Evolutionary conservation across 75 land plant genomes (phyloP), one percentile per base, ranked within the genome.

Genomic region (Picea glauca): DNA sequence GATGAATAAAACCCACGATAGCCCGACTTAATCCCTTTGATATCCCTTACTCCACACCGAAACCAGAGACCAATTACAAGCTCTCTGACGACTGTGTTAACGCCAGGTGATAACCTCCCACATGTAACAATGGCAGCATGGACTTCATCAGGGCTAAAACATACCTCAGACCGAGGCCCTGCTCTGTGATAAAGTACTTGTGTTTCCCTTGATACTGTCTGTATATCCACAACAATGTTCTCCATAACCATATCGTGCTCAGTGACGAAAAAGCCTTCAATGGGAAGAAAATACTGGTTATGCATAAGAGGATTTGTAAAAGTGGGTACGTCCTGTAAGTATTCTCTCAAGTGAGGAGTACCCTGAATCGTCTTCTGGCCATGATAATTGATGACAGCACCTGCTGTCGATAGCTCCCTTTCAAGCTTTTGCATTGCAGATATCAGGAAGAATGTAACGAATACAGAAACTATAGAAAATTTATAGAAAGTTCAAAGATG

Each of bases 71-170:
- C 96, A n/a, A 83, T 81, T 23, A 88, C 89, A n/a, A 95, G 82
- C 91, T 95, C 96, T 63, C 96, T 86, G 73, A 95, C 90, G 43
- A 95, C 98, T 13, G 96, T 91, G 67, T 93, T 95, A 63, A 91
- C n/a, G 33, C 98, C 98, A 50, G 98, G 98, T 78, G 96, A 95
- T 6, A 95, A 81, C 14, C 98, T 96, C 3, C 98, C 98, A 81
- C 98, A 95, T 23, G 93, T 93, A 40, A 95, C 98, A 68, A 95
- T 95, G 12, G 93, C 98, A 38, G 89, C 98, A 12, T 78, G 72
- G 30, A 88, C 90, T 14, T 77, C 73, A 13, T 73, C 18, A 1
- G 93, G 78, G 31, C 90, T 83, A 76, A 89, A 93, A 76, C 58
- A 78, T 50, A 95, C 66, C 33, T 74, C 38, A 30, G 66, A 70